These are phyloP conservation scores for Paramecium primaurelia DNA, from an alignment of 73 alveolate species.

Conservation along the genomic window DNA sequence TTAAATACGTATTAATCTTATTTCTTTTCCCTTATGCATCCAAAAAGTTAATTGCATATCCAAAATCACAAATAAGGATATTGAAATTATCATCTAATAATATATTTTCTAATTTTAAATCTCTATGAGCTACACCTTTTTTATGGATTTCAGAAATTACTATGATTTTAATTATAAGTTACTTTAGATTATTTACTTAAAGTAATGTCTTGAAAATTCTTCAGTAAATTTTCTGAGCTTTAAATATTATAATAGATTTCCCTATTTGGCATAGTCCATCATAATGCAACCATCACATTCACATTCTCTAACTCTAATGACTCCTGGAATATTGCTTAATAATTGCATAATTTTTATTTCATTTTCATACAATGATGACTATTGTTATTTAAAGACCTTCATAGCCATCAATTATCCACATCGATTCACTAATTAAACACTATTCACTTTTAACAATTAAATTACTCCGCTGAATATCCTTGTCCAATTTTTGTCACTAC, in stretches of 20 bases:
- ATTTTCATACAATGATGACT: not conserved
- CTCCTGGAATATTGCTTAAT: not conserved
- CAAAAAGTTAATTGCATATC: constrained; percentile 52
- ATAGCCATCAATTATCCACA: constrained; percentile 33
- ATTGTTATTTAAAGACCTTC: constrained; percentile 7
- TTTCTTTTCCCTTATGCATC: constrained; percentile 17
- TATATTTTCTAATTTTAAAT: constrained; percentile 85
- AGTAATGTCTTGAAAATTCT: not conserved
- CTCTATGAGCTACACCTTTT: constrained; percentile 82
- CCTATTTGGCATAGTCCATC: constrained; percentile 45
- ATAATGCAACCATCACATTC: not conserved
- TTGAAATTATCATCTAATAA: constrained; percentile 57
- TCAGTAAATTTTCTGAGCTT: not conserved
- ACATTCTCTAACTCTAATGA: not conserved
- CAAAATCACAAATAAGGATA: constrained; percentile 50
- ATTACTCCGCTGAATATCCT: constrained; percentile 23
- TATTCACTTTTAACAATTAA: not conserved
- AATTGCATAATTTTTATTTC: constrained; percentile 13
- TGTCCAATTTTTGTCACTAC: not conserved
- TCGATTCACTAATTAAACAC: constrained; percentile 4
- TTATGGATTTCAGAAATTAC: constrained; percentile 78
- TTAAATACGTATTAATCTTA: not conserved
- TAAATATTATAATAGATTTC: not conserved
- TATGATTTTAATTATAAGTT: not conserved
- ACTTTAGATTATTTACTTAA: not conserved